These are phyloP conservation scores for Micractinium sp. DNA, from an alignment of 139 green algal genomes.

Conservation along the genomic window DNA sequence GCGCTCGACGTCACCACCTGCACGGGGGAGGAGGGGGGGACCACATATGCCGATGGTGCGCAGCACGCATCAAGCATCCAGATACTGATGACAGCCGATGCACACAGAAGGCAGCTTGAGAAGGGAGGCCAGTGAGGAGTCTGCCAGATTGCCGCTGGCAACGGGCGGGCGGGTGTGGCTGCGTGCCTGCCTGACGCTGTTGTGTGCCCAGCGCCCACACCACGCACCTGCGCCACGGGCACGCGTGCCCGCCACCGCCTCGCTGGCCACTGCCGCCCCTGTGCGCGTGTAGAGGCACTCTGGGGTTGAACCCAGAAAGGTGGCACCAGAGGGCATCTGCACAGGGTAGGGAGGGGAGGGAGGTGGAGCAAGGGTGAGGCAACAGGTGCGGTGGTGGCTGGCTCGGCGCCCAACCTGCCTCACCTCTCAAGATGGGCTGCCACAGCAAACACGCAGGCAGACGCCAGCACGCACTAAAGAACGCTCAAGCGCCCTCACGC, in stretches of 20 bases:
- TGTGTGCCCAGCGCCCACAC: not conserved
- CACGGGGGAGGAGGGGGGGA: not conserved
- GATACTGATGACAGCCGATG: too few species aligned
- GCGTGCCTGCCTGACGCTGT: too few species aligned
- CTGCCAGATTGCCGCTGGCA: too few species aligned
- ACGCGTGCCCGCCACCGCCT: slow-evolving; percentile 94
- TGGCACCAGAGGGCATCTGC: slow-evolving; percentile 59
- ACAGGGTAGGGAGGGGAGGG: not conserved
- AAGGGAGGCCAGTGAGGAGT: not conserved
- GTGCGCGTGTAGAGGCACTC: slow-evolving; percentile 91
- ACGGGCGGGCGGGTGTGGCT: too few species aligned
- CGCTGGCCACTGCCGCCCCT: slow-evolving; percentile 72
- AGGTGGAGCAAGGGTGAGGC: not conserved
- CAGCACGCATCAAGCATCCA: too few species aligned
- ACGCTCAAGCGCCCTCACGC: too few species aligned
- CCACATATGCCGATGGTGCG: not conserved
- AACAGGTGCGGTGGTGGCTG: not conserved
- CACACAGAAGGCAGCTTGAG: not conserved
- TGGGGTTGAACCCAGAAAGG: slow-evolving; percentile 92
- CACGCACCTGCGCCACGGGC: slow-evolving; percentile 57
- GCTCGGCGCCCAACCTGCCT: not conserved
- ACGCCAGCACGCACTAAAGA: too few species aligned
- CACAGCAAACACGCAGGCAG: not conserved
- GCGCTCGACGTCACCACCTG: slow-evolving; percentile 68
- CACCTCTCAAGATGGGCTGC: not conserved